Conservation (phyloP, 805 yeast species). For the Candida pseudoglaebosa region DNA sequence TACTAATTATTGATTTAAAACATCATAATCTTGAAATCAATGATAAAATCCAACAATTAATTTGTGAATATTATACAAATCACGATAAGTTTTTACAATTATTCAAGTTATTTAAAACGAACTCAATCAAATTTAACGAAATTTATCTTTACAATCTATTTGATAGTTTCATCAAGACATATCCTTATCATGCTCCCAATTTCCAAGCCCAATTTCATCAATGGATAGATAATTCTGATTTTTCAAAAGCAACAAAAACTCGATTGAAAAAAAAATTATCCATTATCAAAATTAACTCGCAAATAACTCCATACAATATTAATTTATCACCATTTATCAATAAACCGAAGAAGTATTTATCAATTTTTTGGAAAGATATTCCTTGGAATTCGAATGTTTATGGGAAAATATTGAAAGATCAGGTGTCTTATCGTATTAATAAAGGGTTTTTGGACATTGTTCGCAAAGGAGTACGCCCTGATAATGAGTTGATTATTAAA, state of each 20-base stretch:
- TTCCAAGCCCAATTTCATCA: slow-evolving; percentile 7
- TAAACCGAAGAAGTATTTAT: slow-evolving; percentile 21
- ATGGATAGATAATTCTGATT: slow-evolving; percentile 10
- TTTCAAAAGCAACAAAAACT: slow-evolving; percentile 12
- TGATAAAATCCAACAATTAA: slow-evolving; percentile 18
- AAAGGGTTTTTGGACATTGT: slow-evolving; percentile 31
- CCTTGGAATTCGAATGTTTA: slow-evolving; percentile 12
- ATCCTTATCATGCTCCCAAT: slow-evolving; percentile 25
- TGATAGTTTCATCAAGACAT: slow-evolving; percentile 29
- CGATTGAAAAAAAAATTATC: slow-evolving; percentile 13
- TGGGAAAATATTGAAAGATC: slow-evolving; percentile 9
- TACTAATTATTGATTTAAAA: slow-evolving; percentile 22
- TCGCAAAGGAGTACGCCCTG: slow-evolving; percentile 32
- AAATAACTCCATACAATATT: slow-evolving; percentile 20
- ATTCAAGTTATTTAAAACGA: slow-evolving; percentile 18
- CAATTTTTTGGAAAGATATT: slow-evolving; percentile 18
- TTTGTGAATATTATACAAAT: slow-evolving; percentile 22
- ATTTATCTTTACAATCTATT: slow-evolving; percentile 19
- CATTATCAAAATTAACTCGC: slow-evolving; percentile 20
- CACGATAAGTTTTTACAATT: slow-evolving; percentile 27
- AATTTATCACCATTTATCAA: slow-evolving; percentile 11
- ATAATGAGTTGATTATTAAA: slow-evolving; percentile 24
- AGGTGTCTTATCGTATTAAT: slow-evolving; percentile 3
- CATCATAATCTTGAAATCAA: slow-evolving; percentile 18
- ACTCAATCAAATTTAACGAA: slow-evolving; percentile 18